Evolutionary conservation across 2,329 filamentous ascomycete genomes (phyloP).

Genomic region (Fonsecaea monophora): DNA sequence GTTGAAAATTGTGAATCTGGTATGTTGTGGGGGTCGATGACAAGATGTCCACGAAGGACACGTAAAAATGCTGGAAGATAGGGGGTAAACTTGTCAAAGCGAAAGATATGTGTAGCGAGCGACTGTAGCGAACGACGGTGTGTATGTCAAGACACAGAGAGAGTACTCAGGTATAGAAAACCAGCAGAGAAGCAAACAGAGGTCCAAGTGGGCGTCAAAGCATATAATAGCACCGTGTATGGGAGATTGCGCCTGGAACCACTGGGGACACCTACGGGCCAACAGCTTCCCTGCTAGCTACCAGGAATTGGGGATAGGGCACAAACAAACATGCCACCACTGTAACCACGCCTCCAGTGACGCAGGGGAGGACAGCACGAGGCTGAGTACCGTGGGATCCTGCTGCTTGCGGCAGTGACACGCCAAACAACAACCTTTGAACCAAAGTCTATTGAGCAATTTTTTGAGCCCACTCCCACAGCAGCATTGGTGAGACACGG

Average conservation of each 20-base stretch:
- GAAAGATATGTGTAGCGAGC: constrained; percentile 24
- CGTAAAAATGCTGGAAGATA: constrained; percentile 3
- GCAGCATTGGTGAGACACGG: constrained; percentile 14
- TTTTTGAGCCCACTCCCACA: neutral
- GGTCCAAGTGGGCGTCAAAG: constrained; percentile 6
- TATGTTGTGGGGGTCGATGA: constrained; percentile 8
- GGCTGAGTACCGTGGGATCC: neutral
- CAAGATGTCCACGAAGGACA: constrained; percentile 7
- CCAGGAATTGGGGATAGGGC: neutral
- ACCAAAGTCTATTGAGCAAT: constrained; percentile 13
- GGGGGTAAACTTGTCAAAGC: neutral
- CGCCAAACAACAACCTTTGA: neutral
- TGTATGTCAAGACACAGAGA: constrained; percentile 5
- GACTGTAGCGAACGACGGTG: constrained; percentile 24
- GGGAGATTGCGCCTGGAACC: constrained; percentile 24
- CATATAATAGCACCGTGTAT: constrained; percentile 11
- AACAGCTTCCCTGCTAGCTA: neutral
- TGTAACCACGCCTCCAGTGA: neutral
- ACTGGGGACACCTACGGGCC: neutral
- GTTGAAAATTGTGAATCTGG: constrained; percentile 30
- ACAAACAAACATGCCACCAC: neutral
- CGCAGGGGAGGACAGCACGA: neutral
- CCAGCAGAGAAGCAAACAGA: constrained; percentile 10
- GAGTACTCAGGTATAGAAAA: neutral
- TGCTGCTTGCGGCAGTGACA: neutral